Evolutionary conservation across 768 basidiomycete species (phyloP).

Genomic region (Mycena haematopus): DNA sequence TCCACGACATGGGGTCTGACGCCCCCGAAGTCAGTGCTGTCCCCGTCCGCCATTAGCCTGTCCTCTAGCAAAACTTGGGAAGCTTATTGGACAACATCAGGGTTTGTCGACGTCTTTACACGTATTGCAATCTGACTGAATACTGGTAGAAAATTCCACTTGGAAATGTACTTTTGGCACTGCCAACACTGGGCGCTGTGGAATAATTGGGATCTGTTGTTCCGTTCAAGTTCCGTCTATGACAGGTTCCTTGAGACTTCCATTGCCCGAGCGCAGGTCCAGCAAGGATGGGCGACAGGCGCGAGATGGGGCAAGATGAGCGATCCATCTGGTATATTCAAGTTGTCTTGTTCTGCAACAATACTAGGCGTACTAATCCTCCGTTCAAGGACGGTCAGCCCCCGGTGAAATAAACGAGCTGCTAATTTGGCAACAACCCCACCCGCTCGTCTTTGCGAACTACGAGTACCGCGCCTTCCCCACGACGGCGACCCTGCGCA

Average conservation of each 20-base stretch:
- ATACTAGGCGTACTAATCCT: background rate
- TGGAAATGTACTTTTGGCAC: conserved; percentile 71
- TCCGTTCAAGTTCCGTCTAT: conserved; percentile 51
- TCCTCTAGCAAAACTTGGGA: conserved; percentile 52
- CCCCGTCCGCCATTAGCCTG: conserved; percentile 33
- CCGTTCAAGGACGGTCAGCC: conserved; percentile 44
- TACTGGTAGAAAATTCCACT: conserved; percentile 59
- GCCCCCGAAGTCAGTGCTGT: conserved; percentile 29
- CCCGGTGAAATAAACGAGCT: conserved; percentile 69
- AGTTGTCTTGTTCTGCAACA: background rate
- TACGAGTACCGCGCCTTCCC: conserved; percentile 60
- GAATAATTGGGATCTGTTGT: conserved; percentile 65
- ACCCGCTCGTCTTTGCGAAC: conserved; percentile 63
- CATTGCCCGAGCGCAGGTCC: conserved; percentile 53
- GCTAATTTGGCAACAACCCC: conserved; percentile 68
- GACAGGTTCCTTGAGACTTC: conserved; percentile 54
- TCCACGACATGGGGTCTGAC: conserved; percentile 41
- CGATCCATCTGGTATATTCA: conserved; percentile 57
- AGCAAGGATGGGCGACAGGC: conserved; percentile 59
- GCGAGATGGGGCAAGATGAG: conserved; percentile 73
- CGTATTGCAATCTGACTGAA: background rate
- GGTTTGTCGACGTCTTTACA: conserved; percentile 59
- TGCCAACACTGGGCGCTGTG: conserved; percentile 64
- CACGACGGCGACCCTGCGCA: conserved; percentile 45
- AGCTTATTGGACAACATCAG: conserved; percentile 53